A percentile compares a stretch with the other conserved stretches of the same genome.
Conservation (phyloP, 2,329 filamentous ascomycete genomes). For the Penicillium corylophilum region DNA sequence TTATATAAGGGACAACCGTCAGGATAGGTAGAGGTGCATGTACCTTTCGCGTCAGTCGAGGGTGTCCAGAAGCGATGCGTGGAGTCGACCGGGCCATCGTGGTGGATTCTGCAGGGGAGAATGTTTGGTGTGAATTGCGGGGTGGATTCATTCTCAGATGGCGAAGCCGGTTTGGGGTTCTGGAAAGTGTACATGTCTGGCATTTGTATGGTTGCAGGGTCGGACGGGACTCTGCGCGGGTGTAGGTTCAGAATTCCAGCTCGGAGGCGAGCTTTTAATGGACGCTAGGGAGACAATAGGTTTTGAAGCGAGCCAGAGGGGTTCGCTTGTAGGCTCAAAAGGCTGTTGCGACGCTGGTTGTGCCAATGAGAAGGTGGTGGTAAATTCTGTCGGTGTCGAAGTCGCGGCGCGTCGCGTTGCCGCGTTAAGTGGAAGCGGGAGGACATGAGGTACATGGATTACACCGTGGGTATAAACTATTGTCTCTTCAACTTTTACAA, state of each 20-base stretch:
- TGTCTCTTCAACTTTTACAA: not conserved
- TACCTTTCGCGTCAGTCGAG: constrained; percentile 45
- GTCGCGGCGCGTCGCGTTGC: constrained; percentile 31
- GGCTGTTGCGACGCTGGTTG: not conserved
- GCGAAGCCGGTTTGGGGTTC: constrained; percentile 20
- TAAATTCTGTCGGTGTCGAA: not conserved
- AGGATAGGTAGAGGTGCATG: not conserved
- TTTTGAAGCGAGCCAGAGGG: too few species aligned
- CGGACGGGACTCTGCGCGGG: not conserved
- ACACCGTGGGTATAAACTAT: not conserved
- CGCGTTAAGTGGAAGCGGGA: constrained; percentile 30
- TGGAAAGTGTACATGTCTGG: constrained; percentile 39
- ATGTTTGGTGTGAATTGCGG: constrained; percentile 63
- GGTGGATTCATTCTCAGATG: constrained; percentile 19
- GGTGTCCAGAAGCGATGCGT: constrained; percentile 71
- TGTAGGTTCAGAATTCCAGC: not conserved
- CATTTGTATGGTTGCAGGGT: constrained; percentile 10
- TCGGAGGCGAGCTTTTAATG: not conserved
- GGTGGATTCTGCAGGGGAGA: constrained; percentile 76
- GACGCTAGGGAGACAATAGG: too few species aligned
- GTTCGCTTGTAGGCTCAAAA: not conserved
- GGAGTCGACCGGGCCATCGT: constrained; percentile 69
- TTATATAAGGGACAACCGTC: not conserved
- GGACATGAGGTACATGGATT: not conserved
- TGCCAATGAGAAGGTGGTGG: not conserved